These are phyloP conservation scores for Amanita rimosa DNA, from an alignment of 768 basidiomycete genomes.

Conservation along the genomic window DNA sequence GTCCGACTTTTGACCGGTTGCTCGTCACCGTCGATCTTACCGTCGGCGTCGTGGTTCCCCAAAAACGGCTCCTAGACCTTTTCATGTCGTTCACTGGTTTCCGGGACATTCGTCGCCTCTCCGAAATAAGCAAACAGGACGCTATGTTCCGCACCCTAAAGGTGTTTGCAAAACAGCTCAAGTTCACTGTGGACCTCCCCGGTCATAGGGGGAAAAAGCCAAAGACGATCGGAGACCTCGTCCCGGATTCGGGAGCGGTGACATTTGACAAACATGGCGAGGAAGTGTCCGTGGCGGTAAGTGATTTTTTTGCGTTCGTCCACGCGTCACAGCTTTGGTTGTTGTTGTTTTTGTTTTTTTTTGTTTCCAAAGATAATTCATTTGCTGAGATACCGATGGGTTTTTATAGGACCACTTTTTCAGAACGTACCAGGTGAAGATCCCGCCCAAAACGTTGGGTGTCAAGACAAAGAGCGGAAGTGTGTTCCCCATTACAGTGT, in stretches of 20 bases:
- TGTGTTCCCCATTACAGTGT: slow-evolving; percentile 1
- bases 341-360: too few species aligned
- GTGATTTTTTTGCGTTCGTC: too few species aligned
- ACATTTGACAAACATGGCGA: slow-evolving; percentile 4
- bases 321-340: too few species aligned
- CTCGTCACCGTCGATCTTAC: neutral
- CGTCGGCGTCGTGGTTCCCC: slow-evolving; percentile 1
- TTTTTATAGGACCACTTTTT: slow-evolving; percentile 4
- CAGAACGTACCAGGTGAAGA: neutral
- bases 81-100: neutral
- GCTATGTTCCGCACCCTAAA: neutral
- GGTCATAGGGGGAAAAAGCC: neutral
- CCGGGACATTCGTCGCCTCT: neutral
- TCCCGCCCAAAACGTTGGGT: slow-evolving; percentile 1
- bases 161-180: neutral
- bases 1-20: slow-evolving; percentile 1
- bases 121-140: neutral
- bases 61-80: neutral
- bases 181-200: slow-evolving; percentile 1
- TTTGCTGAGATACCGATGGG: too few species aligned
- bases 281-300: slow-evolving; percentile 1
- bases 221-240: neutral
- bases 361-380: too few species aligned
- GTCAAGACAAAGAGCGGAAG: neutral
- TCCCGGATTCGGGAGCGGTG: neutral